These are phyloP conservation scores for Martensiomyces pterosporus DNA, from an alignment of 192 early-diverging fungal species.

Conservation along the genomic window DNA sequence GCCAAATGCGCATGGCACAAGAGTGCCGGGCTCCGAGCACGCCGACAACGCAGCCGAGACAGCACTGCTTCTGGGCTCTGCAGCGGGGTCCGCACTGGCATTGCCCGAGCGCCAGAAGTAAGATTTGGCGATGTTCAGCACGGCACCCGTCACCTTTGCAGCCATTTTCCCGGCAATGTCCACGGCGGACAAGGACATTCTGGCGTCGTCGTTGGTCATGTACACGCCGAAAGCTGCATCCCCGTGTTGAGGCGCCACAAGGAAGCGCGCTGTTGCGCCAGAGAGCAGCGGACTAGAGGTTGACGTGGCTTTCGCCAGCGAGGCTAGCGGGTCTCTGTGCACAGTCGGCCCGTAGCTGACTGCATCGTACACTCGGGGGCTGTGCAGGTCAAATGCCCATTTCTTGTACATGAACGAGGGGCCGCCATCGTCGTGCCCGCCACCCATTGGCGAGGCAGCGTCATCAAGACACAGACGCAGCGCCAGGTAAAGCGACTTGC, in stretches of 20 bases:
- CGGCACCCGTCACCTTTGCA: slow-evolving; percentile 33
- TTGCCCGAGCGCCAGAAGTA: slow-evolving; percentile 32
- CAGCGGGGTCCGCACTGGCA: background rate
- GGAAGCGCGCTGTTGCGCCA: slow-evolving; percentile 39
- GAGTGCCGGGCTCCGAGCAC: slow-evolving; percentile 9
- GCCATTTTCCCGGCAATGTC: slow-evolving; percentile 42
- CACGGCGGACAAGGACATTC: slow-evolving; percentile 28
- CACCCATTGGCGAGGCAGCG: too few relatives aligned
- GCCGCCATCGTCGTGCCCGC: too few relatives aligned
- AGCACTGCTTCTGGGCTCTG: too few relatives aligned
- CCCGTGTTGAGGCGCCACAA: slow-evolving; percentile 39
- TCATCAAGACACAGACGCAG: slow-evolving; percentile 39
- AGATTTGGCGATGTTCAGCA: slow-evolving; percentile 36
- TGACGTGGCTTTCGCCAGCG: slow-evolving; percentile 21
- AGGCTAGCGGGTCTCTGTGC: slow-evolving; percentile 22
- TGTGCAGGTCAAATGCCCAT: slow-evolving; percentile 36
- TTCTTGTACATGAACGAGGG: slow-evolving; percentile 46
- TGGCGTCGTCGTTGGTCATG: slow-evolving; percentile 34
- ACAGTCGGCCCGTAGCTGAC: slow-evolving; percentile 33
- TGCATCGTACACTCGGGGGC: slow-evolving; percentile 27
- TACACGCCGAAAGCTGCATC: slow-evolving; percentile 46
- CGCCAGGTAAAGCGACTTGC: slow-evolving; percentile 36
- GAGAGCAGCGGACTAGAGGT: slow-evolving; percentile 22
- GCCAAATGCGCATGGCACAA: slow-evolving; percentile 30
- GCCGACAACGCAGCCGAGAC: too few relatives aligned